phyloP scores from a whole-genome alignment of 441 rosid genomes.

The Syzygium syzygioides region DNA sequence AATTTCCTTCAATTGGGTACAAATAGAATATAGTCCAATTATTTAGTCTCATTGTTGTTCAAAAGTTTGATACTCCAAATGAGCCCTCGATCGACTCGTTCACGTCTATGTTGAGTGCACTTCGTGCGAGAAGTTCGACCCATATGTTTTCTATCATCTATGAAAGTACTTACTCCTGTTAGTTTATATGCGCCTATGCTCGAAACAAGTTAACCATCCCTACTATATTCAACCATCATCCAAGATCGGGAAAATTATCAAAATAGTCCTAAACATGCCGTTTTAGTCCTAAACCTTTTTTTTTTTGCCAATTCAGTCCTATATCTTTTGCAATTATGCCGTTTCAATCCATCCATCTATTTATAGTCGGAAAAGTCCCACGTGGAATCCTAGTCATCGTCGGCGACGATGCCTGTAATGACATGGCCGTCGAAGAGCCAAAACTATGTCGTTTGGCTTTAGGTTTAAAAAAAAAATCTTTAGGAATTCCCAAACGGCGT shows the following conservation, averaged over 20 bases:
- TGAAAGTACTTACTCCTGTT: background rate
- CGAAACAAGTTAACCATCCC: background rate
- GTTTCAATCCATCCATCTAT: background rate
- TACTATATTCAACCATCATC: background rate
- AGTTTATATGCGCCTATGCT: background rate
- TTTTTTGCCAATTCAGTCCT: background rate
- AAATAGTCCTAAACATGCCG: too few relatives aligned
- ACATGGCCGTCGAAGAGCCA: background rate
- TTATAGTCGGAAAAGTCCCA: background rate
- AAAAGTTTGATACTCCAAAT: background rate
- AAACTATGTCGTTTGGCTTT: background rate
- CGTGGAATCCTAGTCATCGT: background rate
- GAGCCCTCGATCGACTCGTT: background rate
- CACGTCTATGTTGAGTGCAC: background rate
- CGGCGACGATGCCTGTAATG: rapidly evolving
- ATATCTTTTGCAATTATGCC: background rate
- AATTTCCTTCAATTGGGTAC: background rate
- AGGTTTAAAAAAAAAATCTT: too few relatives aligned
- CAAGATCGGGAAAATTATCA: background rate
- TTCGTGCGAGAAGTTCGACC: background rate
- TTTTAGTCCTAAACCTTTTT: too few relatives aligned
- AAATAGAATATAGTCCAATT: background rate
- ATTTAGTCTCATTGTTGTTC: too few relatives aligned
- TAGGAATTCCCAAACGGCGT: too few relatives aligned
- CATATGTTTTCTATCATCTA: background rate